Conservation (phyloP, 23 red algal species). For the Rhodosorus marinus region DNA sequence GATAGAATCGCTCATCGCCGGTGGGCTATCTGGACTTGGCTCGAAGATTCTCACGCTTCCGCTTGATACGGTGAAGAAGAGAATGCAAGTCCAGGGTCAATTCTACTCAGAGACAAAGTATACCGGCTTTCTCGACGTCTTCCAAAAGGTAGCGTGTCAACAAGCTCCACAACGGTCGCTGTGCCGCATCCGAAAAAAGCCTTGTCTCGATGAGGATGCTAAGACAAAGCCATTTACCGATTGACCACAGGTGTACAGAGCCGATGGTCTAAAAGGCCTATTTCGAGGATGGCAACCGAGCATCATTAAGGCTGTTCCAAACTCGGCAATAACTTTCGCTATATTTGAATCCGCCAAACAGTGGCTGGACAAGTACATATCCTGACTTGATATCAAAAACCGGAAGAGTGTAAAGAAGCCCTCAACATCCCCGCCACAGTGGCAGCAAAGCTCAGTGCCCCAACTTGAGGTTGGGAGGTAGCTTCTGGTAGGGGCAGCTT, state of each 20-base stretch:
- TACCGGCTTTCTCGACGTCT: too few species aligned
- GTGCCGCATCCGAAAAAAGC: too few species aligned
- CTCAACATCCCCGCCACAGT: too few species aligned
- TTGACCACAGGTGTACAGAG: constrained; percentile 7
- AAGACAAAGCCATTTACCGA: too few species aligned
- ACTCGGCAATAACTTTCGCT: constrained; percentile 45
- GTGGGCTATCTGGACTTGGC: constrained; percentile 24
- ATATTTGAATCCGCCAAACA: constrained; percentile 25
- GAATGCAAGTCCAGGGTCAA: constrained; percentile 54
- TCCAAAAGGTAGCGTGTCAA: neutral
- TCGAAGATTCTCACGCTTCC: constrained; percentile 50
- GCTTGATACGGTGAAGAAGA: constrained; percentile 66
- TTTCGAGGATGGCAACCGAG: constrained; percentile 40
- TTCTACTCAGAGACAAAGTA: neutral
- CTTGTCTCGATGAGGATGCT: neutral
- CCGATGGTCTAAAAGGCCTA: constrained; percentile 23
- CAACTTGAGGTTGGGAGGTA: too few species aligned
- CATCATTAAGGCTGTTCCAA: constrained; percentile 46
- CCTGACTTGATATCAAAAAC: too few species aligned
- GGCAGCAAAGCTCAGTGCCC: too few species aligned
- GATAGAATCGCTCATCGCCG: constrained; percentile 21
- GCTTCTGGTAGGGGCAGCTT: too few species aligned
- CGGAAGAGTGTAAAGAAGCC: too few species aligned
- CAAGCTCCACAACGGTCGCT: too few species aligned
- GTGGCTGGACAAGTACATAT: too few species aligned